phyloP scores from a whole-genome alignment of 2,329 filamentous ascomycete species.

The Zalaria sp. region DNA sequence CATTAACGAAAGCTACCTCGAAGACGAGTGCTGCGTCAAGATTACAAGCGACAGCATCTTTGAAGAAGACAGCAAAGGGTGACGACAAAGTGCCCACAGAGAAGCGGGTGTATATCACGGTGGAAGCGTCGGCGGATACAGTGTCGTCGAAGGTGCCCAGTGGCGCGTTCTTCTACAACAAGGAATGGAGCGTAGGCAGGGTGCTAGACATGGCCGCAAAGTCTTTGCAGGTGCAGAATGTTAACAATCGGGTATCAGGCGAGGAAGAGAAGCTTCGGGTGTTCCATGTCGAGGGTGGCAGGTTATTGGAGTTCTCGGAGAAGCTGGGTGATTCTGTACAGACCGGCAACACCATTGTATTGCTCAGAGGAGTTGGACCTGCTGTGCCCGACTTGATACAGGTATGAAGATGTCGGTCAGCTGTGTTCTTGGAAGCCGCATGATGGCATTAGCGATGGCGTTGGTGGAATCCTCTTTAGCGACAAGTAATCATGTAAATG shows the following conservation, averaged over 20 bases:
- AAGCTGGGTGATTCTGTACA: conserved; percentile 61
- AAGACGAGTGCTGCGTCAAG: conserved; percentile 46
- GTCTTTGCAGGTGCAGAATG: conserved; percentile 63
- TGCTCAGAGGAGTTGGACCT: conserved; percentile 75
- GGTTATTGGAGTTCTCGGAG: conserved; percentile 75
- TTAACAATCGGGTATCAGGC: conserved; percentile 64
- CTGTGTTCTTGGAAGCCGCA: too few relatives aligned
- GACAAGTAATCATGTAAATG: too few relatives aligned
- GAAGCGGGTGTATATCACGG: conserved; percentile 79
- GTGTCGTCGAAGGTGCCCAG: conserved; percentile 69
- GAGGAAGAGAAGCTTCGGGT: conserved; percentile 73
- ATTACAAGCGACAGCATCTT: conserved; percentile 53
- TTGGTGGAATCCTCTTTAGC: too few relatives aligned
- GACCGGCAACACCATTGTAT: conserved; percentile 79
- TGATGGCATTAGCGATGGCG: too few relatives aligned
- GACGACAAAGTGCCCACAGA: conserved; percentile 67
- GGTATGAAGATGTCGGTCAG: conserved; percentile 9
- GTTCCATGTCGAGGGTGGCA: conserved; percentile 84
- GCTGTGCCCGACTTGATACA: conserved; percentile 58
- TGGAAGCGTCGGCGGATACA: conserved; percentile 81
- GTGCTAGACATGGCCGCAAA: conserved; percentile 67
- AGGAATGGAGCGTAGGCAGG: conserved; percentile 79
- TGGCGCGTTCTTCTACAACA: conserved; percentile 35
- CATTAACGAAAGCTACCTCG: conserved; percentile 17
- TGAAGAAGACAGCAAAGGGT: conserved; percentile 84